Evolutionary conservation across 768 basidiomycete species (phyloP), one percentile per base, ranked within the genome.

Genomic region (Tulasnella sp.): DNA sequence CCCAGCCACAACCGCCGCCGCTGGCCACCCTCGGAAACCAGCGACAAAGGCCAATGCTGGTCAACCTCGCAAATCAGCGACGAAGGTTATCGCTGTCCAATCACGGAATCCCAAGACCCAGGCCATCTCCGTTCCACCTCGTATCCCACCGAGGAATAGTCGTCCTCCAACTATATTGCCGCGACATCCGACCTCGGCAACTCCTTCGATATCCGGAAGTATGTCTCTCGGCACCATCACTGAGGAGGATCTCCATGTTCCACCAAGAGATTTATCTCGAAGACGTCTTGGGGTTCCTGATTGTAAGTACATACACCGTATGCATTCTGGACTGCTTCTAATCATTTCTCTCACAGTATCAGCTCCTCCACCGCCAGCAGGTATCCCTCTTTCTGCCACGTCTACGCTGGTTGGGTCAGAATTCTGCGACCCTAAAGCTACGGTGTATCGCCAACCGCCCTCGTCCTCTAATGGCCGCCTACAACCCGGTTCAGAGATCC

Each of bases 351-450:
- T 8, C 32, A 14, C 11, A 59, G 52, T 59, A 22, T 59, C 52
- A 26, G 52, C 52, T 59, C 52, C 52, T 63, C 35, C 39, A 14
- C 62, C 22, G 26, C 37, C 62, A 32, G 40, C 35, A 36, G 52
- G 40, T 5, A n/a, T 47, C 17, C 44, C 40, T 22, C 52, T 72
- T 16, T 72, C 71, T 19, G 64, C 71, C 26, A 26, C 59, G 7
- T 63, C 71, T 34, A 72, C 71, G 26, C 40, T 72, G 40, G 26
- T 66, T n/a, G 71, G 39, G 14, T 65, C 64, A 8, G 64, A 65
- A 36, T 34, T 65, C 19, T 26, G 64, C 39, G 39, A 36, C 26
- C 26, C 64, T 65, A 26, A n/a, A 0, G 9, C 35, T 22, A 65
- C 64, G n/a, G 39, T 65, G n/a, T 65, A 36, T 34, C 64, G 36